Conservation (phyloP, 768 basidiomycete genomes). For the Russula lepida region DNA sequence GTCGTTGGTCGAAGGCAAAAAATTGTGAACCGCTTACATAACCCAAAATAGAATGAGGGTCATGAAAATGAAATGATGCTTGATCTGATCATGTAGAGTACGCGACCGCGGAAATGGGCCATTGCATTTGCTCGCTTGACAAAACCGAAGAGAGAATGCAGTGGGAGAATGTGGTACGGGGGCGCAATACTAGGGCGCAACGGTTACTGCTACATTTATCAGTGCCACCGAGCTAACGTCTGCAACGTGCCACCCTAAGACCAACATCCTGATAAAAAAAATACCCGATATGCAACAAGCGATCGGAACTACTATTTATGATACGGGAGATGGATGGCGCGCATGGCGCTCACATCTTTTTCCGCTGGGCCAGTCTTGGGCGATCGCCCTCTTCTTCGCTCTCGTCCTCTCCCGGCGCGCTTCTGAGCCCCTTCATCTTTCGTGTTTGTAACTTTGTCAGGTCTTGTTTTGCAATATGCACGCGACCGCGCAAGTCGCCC, state of each 20-base stretch:
- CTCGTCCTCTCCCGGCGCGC: constrained; percentile 24
- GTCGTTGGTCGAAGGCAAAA: constrained; percentile 5
- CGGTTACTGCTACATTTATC: neutral
- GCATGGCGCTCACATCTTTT: constrained; percentile 6
- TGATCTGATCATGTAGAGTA: neutral
- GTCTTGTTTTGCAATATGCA: constrained; percentile 89
- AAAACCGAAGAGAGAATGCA: neutral
- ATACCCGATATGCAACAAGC: neutral
- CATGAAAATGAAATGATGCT: neutral
- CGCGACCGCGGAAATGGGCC: neutral
- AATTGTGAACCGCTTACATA: constrained; percentile 8
- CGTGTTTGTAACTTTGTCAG: constrained; percentile 76
- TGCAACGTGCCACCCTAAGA: neutral
- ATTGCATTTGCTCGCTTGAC: neutral
- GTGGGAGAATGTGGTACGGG: too few species aligned
- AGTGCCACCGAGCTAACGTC: neutral
- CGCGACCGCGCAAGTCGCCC: constrained; percentile 87
- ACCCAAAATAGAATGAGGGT: neutral
- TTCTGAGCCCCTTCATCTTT: constrained; percentile 93
- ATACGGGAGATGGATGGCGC: neutral
- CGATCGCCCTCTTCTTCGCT: constrained; percentile 21
- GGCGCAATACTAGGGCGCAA: neutral
- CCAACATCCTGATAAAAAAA: neutral
- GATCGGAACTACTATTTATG: neutral
- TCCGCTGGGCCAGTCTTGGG: constrained; percentile 18